Base-by-base conservation (phyloP, 2,329 filamentous ascomycete genomes). In the Bretziella fagacearum region DNA sequence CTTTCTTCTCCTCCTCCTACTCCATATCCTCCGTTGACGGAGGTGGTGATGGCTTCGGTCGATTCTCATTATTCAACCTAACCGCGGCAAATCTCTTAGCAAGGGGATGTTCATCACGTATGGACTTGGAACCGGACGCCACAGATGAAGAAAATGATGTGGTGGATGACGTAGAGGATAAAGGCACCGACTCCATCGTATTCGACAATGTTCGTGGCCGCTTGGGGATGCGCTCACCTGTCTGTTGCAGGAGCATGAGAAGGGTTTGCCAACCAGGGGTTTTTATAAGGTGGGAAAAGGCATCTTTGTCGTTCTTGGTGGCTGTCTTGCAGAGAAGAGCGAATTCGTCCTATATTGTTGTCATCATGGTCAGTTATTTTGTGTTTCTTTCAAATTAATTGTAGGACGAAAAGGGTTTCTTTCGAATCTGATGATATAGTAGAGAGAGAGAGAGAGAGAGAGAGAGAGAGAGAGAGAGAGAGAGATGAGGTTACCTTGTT, bases 221-320 rank as follows among this genome's bases (percentile, higher is more conserved):
- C 73, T 91, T 93, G 64, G 79, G 79, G 75, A 81, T 77, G 77
- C 81, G 81, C 83, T 94, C 87, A 93, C 87, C 85, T 74, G 84
- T 86, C 77, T 86, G 83, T 78, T 91, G 78, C 67, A 96, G 75
- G 62, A 98, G 93, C 63, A 83, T 81, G 65, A 89, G 73, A 59
- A 98, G 72, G 51, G 85, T 96, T 63, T 87, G 83, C 91, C 91
- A 98, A 58, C 91, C 91, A 59, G 81, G 74, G 56, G 82, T 87
- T 56, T 85, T 81, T 63, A 86, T 77, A 55, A 98, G 73, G 60
- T 91, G 80, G 59, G 85, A 79, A 51, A 79, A 80, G 55, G 93
- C 83, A 52, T 80, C 75, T 49, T 84, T 72, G 62, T 93, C 83
- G 59, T 89, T 83, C 51, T 76, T 75, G 36, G 78, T 81, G 20